These are phyloP conservation scores for Penicilliopsis zonata DNA, from an alignment of 495 filamentous ascomycete species.

Conservation along the genomic window DNA sequence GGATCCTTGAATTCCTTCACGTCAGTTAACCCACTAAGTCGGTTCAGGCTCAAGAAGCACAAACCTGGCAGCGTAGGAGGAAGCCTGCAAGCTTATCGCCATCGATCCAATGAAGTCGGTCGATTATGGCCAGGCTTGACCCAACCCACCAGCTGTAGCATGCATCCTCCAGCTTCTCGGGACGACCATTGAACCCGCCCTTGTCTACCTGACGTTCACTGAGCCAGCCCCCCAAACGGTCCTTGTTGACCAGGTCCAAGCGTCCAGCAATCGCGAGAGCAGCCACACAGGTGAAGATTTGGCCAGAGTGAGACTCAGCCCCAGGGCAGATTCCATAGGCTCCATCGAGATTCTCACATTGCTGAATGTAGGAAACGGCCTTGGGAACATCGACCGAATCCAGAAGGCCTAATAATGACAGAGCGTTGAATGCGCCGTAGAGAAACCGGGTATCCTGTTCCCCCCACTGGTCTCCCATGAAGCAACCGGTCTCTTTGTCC, in stretches of 20 bases:
- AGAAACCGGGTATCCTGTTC: conserved; percentile 92
- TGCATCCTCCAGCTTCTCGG: conserved; percentile 92
- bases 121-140: conserved; percentile 81
- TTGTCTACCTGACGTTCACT: conserved; percentile 81
- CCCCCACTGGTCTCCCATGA: conserved; percentile 91
- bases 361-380: conserved; percentile 63
- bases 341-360: conserved; percentile 85
- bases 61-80: conserved; percentile 69
- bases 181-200: conserved; percentile 86
- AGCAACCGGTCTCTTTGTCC: conserved; percentile 67
- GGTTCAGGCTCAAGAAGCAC: background rate
- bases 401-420: conserved; percentile 67
- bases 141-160: conserved; percentile 99
- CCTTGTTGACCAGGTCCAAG: conserved; percentile 71
- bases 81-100: conserved; percentile 60
- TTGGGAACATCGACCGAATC: conserved; percentile 62
- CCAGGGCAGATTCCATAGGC: conserved; percentile 82
- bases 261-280: conserved; percentile 72
- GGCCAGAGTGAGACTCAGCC: conserved; percentile 84
- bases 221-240: conserved; percentile 77
- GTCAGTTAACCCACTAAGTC: background rate
- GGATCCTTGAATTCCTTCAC: conserved; percentile 45
- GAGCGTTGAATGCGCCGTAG: conserved; percentile 73
- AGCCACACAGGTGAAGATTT: conserved; percentile 91
- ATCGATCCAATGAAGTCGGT: conserved; percentile 84